Base-by-base conservation (phyloP, 1,284 basidiomycete genomes). In the Ustilago nuda region DNA sequence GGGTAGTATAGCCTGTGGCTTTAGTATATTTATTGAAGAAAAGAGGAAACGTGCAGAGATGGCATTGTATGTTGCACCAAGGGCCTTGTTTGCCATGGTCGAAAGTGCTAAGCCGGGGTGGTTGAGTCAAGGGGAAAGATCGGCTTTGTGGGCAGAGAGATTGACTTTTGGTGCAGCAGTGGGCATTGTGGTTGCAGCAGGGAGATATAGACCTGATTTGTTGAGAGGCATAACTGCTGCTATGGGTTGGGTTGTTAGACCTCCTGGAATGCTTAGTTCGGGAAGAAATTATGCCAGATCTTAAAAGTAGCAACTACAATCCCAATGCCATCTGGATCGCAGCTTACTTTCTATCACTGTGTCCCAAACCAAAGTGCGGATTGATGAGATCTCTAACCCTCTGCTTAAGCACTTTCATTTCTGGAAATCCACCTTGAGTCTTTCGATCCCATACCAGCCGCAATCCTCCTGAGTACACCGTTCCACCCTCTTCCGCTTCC, bases 21-120 rank as follows among this genome's bases (percentile, higher is more conserved):
- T 72, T n/a, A 56, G 56, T 35, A 82, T 87, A 41, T 78, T 87
- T 23, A 82, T 87, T 45, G 86, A 87, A 62, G 86, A 86, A 70
- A 86, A 84, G 66, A 75, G 84, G 9, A 81, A 86, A 41, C 61
- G 86, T 11, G 80, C 83, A 0, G 86, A 87, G 65, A 87, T 87
- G 86, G 86, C 86, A 17, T 66, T 87, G 23, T 87, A 86, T 64
- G 83, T 84, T 6, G 86, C 86, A 2, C 85, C 86, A n/a, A 56
- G 86, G 19, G 86, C 86, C 15, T 58, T 87, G 37, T 84, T 82
- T 46, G 82, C 84, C 1, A 63, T 80, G 45, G 76, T 76, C 5
- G 84, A 85, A 60, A 67, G 66, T 12, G 57, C 70, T 1, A 62
- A 39, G 33, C 80, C 80, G 8, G 80, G 80, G 4, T 83, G 81